A percentile compares a stretch with the other conserved stretches of the same genome.
phyloP scores from a whole-genome alignment of 1,284 basidiomycete species.

The Cryptococcus maquisensis region DNA sequence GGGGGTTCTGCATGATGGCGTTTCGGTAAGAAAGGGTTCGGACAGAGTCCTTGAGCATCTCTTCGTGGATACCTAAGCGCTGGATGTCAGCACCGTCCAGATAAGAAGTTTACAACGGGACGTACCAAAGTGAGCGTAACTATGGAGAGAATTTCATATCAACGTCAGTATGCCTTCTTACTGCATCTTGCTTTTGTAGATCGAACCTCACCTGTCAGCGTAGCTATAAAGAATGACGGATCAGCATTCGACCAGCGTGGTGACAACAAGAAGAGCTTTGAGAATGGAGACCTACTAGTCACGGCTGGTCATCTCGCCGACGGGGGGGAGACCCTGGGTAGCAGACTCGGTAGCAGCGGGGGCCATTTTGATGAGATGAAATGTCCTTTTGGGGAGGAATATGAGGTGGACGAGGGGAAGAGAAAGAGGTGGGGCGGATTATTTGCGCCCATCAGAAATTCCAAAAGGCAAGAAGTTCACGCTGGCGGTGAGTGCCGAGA shows the following conservation, averaged over 20 bases:
- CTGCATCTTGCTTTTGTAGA: constrained; percentile 32
- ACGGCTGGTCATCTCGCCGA: constrained; percentile 42
- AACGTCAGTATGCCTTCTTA: too few species aligned
- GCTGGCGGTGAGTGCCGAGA: too few species aligned
- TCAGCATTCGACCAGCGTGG: background rate
- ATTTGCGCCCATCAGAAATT: too few species aligned
- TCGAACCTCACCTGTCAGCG: constrained; percentile 33
- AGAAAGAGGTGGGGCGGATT: too few species aligned
- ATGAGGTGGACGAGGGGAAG: too few species aligned
- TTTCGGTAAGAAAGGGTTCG: constrained; percentile 93
- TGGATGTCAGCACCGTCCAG: constrained; percentile 1
- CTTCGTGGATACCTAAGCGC: constrained; percentile 82
- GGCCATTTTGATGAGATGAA: constrained; percentile 1
- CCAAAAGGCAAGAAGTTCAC: too few species aligned
- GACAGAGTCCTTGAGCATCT: constrained; percentile 98
- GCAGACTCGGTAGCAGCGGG: constrained; percentile 13
- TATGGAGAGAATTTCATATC: constrained; percentile 36
- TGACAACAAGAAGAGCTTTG: background rate
- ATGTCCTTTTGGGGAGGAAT: too few species aligned
- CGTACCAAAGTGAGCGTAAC: constrained; percentile 90
- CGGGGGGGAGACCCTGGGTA: constrained; percentile 34
- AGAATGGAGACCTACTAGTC: constrained; percentile 43
- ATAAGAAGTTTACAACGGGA: background rate
- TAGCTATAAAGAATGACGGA: constrained; percentile 23
- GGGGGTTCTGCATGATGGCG: constrained; percentile 90